A percentile compares a stretch with the other conserved stretches of the same genome.
phyloP scores from a whole-genome alignment of 1,284 basidiomycete genomes.

The Sanghuangporus baumii region DNA sequence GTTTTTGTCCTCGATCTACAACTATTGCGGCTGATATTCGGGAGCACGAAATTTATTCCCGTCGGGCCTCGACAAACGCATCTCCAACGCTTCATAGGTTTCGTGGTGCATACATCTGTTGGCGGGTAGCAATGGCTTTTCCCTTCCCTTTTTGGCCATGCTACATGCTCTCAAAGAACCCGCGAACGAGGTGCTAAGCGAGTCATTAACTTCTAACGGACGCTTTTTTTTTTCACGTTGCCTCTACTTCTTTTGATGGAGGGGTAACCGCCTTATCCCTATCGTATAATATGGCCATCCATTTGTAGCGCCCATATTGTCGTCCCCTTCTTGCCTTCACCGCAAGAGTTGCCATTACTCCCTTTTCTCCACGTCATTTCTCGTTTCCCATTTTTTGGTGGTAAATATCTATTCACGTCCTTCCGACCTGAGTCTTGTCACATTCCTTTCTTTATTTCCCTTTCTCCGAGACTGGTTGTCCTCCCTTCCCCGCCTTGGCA shows the following conservation, averaged over 20 bases:
- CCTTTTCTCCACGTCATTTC: not conserved
- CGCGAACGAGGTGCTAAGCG: constrained; percentile 23
- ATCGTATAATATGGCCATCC: constrained; percentile 22
- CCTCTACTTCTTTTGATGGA: constrained; percentile 19
- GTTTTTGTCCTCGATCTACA: constrained; percentile 4
- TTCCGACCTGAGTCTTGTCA: constrained; percentile 18
- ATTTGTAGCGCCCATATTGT: constrained; percentile 31
- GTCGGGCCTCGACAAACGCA: constrained; percentile 12
- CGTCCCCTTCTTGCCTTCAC: constrained; percentile 16
- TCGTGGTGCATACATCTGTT: constrained; percentile 4
- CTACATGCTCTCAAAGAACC: constrained; percentile 1
- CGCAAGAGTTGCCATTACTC: not conserved
- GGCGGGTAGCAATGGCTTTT: constrained; percentile 9
- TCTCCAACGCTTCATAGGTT: not conserved
- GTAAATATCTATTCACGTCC: constrained; percentile 20
- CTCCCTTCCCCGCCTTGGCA: constrained; percentile 57
- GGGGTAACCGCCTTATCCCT: constrained; percentile 28
- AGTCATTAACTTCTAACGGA: constrained; percentile 49
- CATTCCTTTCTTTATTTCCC: constrained; percentile 21
- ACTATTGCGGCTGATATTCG: constrained; percentile 2
- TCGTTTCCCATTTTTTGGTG: constrained; percentile 21
- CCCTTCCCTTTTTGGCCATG: constrained; percentile 21
- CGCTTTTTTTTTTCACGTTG: constrained; percentile 58
- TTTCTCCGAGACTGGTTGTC: constrained; percentile 25
- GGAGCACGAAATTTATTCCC: not conserved